These are phyloP conservation scores for Chrysosphaeria jannelii DNA, from an alignment of 2,329 filamentous ascomycete species.

Conservation along the genomic window DNA sequence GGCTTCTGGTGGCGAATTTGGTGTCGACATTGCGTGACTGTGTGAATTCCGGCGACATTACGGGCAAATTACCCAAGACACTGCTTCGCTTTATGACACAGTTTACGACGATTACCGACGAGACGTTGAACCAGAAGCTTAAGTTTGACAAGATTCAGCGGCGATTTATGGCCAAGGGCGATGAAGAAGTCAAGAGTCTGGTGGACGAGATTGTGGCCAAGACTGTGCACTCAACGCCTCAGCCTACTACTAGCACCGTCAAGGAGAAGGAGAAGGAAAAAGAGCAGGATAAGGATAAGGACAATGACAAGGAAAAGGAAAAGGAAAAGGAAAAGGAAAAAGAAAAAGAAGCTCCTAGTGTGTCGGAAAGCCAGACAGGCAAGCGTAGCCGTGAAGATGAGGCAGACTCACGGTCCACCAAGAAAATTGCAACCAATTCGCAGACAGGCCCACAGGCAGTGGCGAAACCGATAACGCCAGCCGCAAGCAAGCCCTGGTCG, in stretches of 20 bases:
- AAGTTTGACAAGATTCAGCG: slow-evolving; percentile 35
- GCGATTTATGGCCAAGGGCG: slow-evolving; percentile 31
- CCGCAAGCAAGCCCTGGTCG: slow-evolving; percentile 6
- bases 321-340: no score
- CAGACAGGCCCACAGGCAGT: slow-evolving; percentile 5
- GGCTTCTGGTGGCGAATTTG: slow-evolving; percentile 23
- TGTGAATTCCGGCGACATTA: slow-evolving; percentile 20
- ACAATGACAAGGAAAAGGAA: no score
- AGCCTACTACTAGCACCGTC: not conserved
- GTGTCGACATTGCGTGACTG: slow-evolving; percentile 23
- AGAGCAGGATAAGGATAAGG: slow-evolving; percentile 5
- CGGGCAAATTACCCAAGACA: slow-evolving; percentile 21
- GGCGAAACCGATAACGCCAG: slow-evolving; percentile 2
- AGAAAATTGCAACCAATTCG: slow-evolving; percentile 11
- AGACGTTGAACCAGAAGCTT: slow-evolving; percentile 25
- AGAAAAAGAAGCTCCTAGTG: no score
- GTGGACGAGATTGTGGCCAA: slow-evolving; percentile 18
- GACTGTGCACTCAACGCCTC: slow-evolving; percentile 11
- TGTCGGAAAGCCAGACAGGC: slow-evolving; percentile 5
- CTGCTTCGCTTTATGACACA: slow-evolving; percentile 28
- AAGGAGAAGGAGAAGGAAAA: slow-evolving; percentile 1
- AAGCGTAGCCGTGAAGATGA: slow-evolving; percentile 14
- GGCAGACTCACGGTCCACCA: slow-evolving; percentile 9
- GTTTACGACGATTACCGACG: slow-evolving; percentile 30
- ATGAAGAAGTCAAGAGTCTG: slow-evolving; percentile 29